A percentile compares a stretch with the other conserved stretches of the same genome.
Evolutionary conservation across 1,139 yeast genomes (phyloP).

Genomic region (Yamadazyma jaroonii): DNA sequence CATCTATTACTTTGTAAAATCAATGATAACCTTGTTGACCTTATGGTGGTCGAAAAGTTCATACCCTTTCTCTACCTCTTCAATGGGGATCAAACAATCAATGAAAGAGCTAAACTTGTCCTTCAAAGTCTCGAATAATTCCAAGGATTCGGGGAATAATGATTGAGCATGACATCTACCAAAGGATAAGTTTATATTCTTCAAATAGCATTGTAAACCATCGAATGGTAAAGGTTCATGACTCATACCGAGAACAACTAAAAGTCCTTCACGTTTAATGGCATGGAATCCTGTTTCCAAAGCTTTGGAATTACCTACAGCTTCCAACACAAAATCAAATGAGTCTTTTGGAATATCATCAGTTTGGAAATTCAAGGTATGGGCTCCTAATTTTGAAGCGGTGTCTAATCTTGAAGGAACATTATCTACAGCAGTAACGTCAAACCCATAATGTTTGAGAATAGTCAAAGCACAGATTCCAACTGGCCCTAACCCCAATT

Average conservation of each 20-base stretch:
- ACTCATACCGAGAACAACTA: constrained; percentile 61
- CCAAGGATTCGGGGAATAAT: constrained; percentile 52
- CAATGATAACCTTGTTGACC: constrained; percentile 57
- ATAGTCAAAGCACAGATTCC: constrained; percentile 55
- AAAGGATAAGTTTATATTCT: constrained; percentile 56
- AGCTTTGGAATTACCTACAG: constrained; percentile 54
- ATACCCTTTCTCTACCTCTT: constrained; percentile 47
- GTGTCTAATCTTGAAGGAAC: constrained; percentile 46
- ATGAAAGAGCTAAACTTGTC: constrained; percentile 46
- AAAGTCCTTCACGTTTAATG: constrained; percentile 58
- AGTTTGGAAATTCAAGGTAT: constrained; percentile 39
- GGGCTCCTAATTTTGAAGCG: constrained; percentile 47
- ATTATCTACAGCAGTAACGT: constrained; percentile 50
- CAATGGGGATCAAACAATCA: constrained; percentile 43
- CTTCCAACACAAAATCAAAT: constrained; percentile 58
- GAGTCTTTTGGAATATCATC: constrained; percentile 27
- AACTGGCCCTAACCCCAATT: constrained; percentile 66
- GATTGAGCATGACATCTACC: constrained; percentile 67
- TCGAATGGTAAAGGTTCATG: constrained; percentile 57
- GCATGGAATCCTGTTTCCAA: constrained; percentile 49
- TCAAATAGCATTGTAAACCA: constrained; percentile 57
- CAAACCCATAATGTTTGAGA: constrained; percentile 46
- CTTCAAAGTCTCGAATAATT: constrained; percentile 44
- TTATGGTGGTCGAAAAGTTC: constrained; percentile 51
- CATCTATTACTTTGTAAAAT: constrained; percentile 9